Evolutionary conservation across 1,139 yeast genomes (phyloP).

Genomic region (Pichia sp.): DNA sequence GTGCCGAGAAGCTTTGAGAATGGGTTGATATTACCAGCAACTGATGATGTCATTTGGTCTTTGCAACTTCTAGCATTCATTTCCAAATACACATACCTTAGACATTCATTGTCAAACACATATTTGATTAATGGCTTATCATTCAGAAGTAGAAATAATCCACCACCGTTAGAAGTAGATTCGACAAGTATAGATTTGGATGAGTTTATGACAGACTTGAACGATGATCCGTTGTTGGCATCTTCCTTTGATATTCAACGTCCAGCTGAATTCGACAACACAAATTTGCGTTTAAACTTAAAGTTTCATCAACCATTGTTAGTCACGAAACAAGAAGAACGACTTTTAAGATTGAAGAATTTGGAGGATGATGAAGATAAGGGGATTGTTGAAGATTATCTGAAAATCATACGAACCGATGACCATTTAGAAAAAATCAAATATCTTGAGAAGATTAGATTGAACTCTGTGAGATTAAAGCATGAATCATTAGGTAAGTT

Average conservation of each 20-base stretch:
- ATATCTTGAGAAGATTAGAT: slow-evolving; percentile 27
- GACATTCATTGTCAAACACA: slow-evolving; percentile 68
- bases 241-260: slow-evolving; percentile 5
- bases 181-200: slow-evolving; percentile 23
- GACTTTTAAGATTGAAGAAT: slow-evolving; percentile 10
- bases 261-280: background rate
- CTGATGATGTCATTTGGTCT: slow-evolving; percentile 93
- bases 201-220: slow-evolving; percentile 25
- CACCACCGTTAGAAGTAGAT: slow-evolving; percentile 31
- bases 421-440: slow-evolving; percentile 28
- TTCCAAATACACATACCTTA: slow-evolving; percentile 81
- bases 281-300: background rate
- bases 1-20: slow-evolving; percentile 64
- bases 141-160: slow-evolving; percentile 33
- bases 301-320: background rate
- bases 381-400: slow-evolving; percentile 21
- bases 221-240: slow-evolving; percentile 18
- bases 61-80: slow-evolving; percentile 87
- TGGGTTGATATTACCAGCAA: slow-evolving; percentile 79
- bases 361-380: slow-evolving; percentile 10
- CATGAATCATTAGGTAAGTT: slow-evolving; percentile 29
- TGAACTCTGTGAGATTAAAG: slow-evolving; percentile 27
- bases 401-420: slow-evolving; percentile 19
- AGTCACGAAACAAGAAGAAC: slow-evolving; percentile 7
- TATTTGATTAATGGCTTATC: slow-evolving; percentile 57